These are phyloP conservation scores for Boletus rubroflammeus DNA, from an alignment of 768 basidiomycete species.

Conservation along the genomic window DNA sequence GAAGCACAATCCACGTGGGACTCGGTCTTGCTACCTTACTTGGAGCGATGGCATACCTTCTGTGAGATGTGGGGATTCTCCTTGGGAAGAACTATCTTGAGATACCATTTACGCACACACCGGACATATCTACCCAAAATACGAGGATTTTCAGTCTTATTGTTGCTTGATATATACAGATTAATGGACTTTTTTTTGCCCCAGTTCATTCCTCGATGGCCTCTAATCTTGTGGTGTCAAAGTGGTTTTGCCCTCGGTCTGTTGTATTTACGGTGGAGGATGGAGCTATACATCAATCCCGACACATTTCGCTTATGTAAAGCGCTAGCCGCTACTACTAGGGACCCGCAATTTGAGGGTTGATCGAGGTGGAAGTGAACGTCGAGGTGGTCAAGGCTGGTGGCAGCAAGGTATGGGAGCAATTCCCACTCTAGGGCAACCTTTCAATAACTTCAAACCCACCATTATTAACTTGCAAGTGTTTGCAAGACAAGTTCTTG, in stretches of 20 bases:
- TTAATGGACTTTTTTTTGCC: not conserved
- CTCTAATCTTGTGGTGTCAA: not conserved
- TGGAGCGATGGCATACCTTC: constrained; percentile 15
- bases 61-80: constrained; percentile 1
- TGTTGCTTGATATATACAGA: constrained; percentile 5
- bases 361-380: too few relatives aligned
- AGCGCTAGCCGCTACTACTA: too few relatives aligned
- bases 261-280: too few relatives aligned
- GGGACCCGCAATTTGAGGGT: too few relatives aligned
- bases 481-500: not conserved
- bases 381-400: too few relatives aligned
- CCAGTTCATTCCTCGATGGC: not conserved
- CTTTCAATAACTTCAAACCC: not conserved
- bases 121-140: not conserved
- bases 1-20: constrained; percentile 12
- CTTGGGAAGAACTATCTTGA: not conserved
- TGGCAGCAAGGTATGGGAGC: too few relatives aligned
- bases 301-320: too few relatives aligned
- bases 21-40: constrained; percentile 9
- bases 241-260: not conserved
- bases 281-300: too few relatives aligned
- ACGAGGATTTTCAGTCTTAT: not conserved
- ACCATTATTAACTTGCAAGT: too few relatives aligned
- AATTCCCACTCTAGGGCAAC: not conserved
- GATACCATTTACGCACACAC: constrained; percentile 9